phyloP scores from a whole-genome alignment of 1,139 yeast species.

The Yamadazyma siamensis region DNA sequence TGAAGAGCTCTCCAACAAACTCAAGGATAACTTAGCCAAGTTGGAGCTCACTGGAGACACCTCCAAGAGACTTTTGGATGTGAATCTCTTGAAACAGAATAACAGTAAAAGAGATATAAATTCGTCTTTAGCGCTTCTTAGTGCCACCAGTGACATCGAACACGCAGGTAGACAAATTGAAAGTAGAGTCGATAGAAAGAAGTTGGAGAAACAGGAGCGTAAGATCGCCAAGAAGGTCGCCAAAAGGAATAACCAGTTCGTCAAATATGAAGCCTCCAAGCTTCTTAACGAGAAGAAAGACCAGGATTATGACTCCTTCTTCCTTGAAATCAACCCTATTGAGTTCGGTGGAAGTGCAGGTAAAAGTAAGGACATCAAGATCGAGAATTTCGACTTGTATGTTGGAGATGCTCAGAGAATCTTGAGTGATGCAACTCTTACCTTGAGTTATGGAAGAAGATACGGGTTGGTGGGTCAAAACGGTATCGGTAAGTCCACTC shows the following conservation, averaged over 20 bases:
- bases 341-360: slow-evolving; percentile 91
- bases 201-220: slow-evolving; percentile 93
- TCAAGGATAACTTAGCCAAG: slow-evolving; percentile 69
- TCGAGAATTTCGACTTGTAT: slow-evolving; percentile 88
- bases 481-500: slow-evolving; percentile 98
- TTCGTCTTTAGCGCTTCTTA: slow-evolving; percentile 66
- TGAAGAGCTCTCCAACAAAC: slow-evolving; percentile 50
- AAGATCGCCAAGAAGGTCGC: slow-evolving; percentile 97
- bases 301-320: slow-evolving; percentile 89
- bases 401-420: slow-evolving; percentile 96
- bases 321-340: slow-evolving; percentile 89
- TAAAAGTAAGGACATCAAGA: slow-evolving; percentile 88
- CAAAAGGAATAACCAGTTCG: slow-evolving; percentile 84
- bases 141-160: slow-evolving; percentile 80
- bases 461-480: slow-evolving; percentile 98
- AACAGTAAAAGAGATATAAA: slow-evolving; percentile 70
- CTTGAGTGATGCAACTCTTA: slow-evolving; percentile 80
- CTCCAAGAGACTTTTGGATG: slow-evolving; percentile 74
- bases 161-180: slow-evolving; percentile 91
- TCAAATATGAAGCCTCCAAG: slow-evolving; percentile 89
- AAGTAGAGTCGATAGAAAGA: slow-evolving; percentile 92
- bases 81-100: slow-evolving; percentile 55
- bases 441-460: slow-evolving; percentile 88
- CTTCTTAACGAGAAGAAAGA: slow-evolving; percentile 60
- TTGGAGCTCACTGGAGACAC: slow-evolving; percentile 71